phyloP scores from a whole-genome alignment of 2,329 filamentous ascomycete genomes.

The Fusarium sp. region DNA sequence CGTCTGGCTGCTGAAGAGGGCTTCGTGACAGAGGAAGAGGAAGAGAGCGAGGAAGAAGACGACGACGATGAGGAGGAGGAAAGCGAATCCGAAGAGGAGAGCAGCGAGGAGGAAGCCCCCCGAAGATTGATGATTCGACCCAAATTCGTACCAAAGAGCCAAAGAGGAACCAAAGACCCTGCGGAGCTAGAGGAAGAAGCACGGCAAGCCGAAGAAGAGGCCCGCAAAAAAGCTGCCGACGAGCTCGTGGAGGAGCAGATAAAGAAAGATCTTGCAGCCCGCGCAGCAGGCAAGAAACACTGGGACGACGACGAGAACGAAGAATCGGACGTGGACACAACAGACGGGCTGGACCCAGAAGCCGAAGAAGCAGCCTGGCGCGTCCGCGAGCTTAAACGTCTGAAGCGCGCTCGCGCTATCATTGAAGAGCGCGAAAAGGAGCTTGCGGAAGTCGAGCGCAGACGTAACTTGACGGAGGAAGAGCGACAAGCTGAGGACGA shows the following conservation, averaged over 20 bases:
- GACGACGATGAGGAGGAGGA: slow-evolving; percentile 55
- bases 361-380: slow-evolving; percentile 95
- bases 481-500: slow-evolving; percentile 89
- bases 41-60: slow-evolving; percentile 55
- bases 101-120: slow-evolving; percentile 69
- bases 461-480: slow-evolving; percentile 86
- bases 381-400: slow-evolving; percentile 87
- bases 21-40: slow-evolving; percentile 70
- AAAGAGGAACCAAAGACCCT: slow-evolving; percentile 57
- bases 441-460: slow-evolving; percentile 87
- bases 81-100: slow-evolving; percentile 60
- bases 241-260: slow-evolving; percentile 90
- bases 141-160: slow-evolving; percentile 72
- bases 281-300: slow-evolving; percentile 80
- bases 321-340: slow-evolving; percentile 85
- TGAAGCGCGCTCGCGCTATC: slow-evolving; percentile 86
- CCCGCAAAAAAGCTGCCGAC: slow-evolving; percentile 77
- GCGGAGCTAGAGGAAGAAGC: slow-evolving; percentile 53
- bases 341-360: slow-evolving; percentile 86
- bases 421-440: slow-evolving; percentile 89
- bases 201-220: slow-evolving; percentile 67
- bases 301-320: slow-evolving; percentile 85
- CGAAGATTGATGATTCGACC: slow-evolving; percentile 70
- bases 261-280: slow-evolving; percentile 81
- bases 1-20: slow-evolving; percentile 69